Evolutionary conservation across 352 stramenopile genomes (phyloP).

Genomic region (Pelagophyceae sp.): DNA sequence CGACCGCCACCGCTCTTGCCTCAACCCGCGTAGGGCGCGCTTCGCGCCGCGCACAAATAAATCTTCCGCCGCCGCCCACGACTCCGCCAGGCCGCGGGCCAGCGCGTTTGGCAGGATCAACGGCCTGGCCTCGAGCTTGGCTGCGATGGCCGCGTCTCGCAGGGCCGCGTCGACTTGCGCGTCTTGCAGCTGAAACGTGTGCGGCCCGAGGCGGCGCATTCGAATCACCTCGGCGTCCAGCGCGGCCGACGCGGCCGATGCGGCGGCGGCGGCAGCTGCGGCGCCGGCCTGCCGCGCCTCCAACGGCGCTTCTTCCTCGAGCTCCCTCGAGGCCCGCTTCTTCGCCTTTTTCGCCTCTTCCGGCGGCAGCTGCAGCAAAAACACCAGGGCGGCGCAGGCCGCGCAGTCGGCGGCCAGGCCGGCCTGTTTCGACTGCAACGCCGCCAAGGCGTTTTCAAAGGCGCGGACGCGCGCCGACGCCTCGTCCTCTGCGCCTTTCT

Average conservation of each 20-base stretch:
- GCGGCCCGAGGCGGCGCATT: neutral
- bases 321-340: neutral
- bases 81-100: conserved; percentile 11
- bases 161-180: neutral
- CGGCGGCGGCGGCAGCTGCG: too few relatives aligned
- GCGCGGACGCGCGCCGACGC: too few relatives aligned
- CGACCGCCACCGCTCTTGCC: conserved; percentile 26
- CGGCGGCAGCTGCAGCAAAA: conserved; percentile 11
- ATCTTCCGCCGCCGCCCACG: conserved; percentile 28
- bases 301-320: neutral
- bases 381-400: too few relatives aligned
- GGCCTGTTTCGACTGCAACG: too few relatives aligned
- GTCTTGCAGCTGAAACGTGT: neutral
- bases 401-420: too few relatives aligned
- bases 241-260: neutral
- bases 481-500: neutral
- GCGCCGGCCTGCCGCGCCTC: neutral
- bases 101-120: conserved; percentile 14
- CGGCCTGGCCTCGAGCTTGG: neutral
- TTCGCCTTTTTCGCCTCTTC: neutral
- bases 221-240: neutral
- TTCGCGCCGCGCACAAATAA: conserved; percentile 23
- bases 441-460: too few relatives aligned
- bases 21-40: conserved; percentile 32
- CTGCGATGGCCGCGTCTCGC: neutral